phyloP scores from a whole-genome alignment of 257 asterid genomes.

The Salvia splendens region DNA sequence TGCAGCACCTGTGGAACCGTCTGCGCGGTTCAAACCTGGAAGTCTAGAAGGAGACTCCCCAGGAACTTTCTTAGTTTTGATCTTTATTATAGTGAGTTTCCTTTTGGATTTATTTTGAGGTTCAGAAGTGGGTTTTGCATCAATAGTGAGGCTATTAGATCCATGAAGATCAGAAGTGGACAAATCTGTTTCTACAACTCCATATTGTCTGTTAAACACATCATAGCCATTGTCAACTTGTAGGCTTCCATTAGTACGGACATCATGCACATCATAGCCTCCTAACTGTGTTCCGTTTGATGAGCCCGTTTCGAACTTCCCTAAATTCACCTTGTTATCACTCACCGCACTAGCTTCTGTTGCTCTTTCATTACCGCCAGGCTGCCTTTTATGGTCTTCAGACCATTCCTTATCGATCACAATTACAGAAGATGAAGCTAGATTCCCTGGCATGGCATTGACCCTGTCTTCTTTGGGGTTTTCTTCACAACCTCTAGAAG shows the following conservation, averaged over 20 bases:
- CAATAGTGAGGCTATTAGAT: conserved; percentile 34
- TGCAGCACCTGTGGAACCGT: conserved; percentile 35
- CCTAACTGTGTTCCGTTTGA: conserved; percentile 39
- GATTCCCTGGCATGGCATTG: conserved; percentile 34
- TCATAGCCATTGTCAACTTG: conserved; percentile 37
- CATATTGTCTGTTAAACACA: conserved; percentile 32
- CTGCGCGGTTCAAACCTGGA: conserved; percentile 24
- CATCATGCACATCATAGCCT: conserved; percentile 37
- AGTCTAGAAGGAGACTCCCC: conserved; percentile 40
- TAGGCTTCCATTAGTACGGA: conserved; percentile 31
- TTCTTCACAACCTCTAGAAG: conserved; percentile 39
- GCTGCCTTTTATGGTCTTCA: conserved; percentile 35
- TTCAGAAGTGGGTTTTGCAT: conserved; percentile 35
- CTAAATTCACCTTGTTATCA: conserved; percentile 38
- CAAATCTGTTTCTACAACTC: conserved; percentile 36
- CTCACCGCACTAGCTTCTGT: conserved; percentile 36
- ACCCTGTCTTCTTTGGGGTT: conserved; percentile 36
- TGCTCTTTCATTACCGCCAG: conserved; percentile 39
- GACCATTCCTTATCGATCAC: conserved; percentile 40
- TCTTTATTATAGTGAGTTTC: conserved; percentile 53
- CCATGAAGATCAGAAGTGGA: conserved; percentile 37
- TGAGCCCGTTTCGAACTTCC: conserved; percentile 51
- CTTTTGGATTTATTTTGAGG: conserved; percentile 43
- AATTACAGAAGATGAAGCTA: conserved; percentile 46
- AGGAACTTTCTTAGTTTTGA: conserved; percentile 51